Evolutionary conservation across 169 alveolate species (phyloP).

Genomic region (Plasmodium adleri): DNA sequence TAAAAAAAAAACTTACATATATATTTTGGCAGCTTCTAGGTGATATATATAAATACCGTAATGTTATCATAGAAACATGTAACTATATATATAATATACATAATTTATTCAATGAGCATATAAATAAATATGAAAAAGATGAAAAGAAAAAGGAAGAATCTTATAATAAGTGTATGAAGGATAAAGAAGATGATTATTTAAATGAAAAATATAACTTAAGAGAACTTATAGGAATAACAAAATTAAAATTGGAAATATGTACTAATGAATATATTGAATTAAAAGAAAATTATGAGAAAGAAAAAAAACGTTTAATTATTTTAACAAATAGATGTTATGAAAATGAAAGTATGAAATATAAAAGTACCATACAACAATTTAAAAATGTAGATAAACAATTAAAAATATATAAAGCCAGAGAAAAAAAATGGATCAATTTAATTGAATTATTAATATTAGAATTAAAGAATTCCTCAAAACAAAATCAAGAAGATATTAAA

Average conservation of each 20-base stretch:
- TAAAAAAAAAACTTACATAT: slow-evolving; percentile 46
- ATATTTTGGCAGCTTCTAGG: slow-evolving; percentile 45
- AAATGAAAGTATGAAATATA: slow-evolving; percentile 42
- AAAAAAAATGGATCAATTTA: slow-evolving; percentile 44
- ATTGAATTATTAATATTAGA: slow-evolving; percentile 19
- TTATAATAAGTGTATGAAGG: not conserved
- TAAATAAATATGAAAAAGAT: slow-evolving; percentile 9
- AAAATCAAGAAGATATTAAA: slow-evolving; percentile 15
- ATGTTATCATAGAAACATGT: slow-evolving; percentile 31
- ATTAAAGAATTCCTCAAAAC: slow-evolving; percentile 14
- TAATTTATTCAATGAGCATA: not conserved
- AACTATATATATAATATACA: slow-evolving; percentile 19
- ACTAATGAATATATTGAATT: slow-evolving; percentile 22
- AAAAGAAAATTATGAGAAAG: slow-evolving; percentile 11
- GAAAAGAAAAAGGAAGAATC: not conserved
- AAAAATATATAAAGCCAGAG: slow-evolving; percentile 33
- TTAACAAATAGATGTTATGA: slow-evolving; percentile 37
- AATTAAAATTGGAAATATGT: slow-evolving; percentile 23
- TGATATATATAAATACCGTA: slow-evolving; percentile 45
- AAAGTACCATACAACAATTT: slow-evolving; percentile 28
- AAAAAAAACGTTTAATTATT: slow-evolving; percentile 10
- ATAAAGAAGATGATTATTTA: slow-evolving; percentile 17
- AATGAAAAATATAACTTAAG: slow-evolving; percentile 50
- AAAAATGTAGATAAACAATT: slow-evolving; percentile 19
- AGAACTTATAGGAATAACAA: slow-evolving; percentile 20